Evolutionary conservation across 768 basidiomycete genomes (phyloP), one percentile per base, ranked within the genome.

Genomic region (Cubamyces lactineus): DNA sequence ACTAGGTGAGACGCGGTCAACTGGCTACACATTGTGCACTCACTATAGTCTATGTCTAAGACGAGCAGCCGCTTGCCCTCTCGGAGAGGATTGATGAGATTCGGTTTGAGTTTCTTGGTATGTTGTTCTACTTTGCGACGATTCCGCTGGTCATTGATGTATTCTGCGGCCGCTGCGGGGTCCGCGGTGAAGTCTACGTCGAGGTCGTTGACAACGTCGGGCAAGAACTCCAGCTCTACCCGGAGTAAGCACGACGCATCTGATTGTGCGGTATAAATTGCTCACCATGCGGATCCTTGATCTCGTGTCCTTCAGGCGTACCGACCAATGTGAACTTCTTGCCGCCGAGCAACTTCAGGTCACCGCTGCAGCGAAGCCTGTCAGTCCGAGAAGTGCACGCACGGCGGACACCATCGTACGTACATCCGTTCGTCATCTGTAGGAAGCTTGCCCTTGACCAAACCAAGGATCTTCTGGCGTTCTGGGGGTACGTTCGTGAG

Each of bases 1-100:
- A 23, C 30, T 47, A 56, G 51, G 8, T 39, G 21, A 15, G 19
- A 23, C n/a, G 7, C 46, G 21, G 46, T 28, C 3, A 24, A 7
- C 40, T 48, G 2, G 16, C 21, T 6, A 38, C 24, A 30, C 1
- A 24, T 17, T 23, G 21, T 23, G 26, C 48, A 51, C 83, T 69
- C 58, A 91, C 93, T 94, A 67, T 94, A 94, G 73, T 95, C 94
- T 57, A 95, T 86, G 71, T 95, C 94, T 9, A 96, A 80, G 0
- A 96, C 93, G 21, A 95, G 81, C 1, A 96, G 76, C 60, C 85
- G 86, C 73, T 94, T 95, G 21, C 89, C 91, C 54, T 80, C 78
- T 30, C 93, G 80, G 21, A 93, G 79, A 4, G 88, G 88, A 72
- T 87, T 82, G 62, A 96, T 94, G 61, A 94, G 73, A 69, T 91